Evolutionary conservation across 2,329 filamentous ascomycete genomes (phyloP).

Genomic region (Fusarium nematophilum): DNA sequence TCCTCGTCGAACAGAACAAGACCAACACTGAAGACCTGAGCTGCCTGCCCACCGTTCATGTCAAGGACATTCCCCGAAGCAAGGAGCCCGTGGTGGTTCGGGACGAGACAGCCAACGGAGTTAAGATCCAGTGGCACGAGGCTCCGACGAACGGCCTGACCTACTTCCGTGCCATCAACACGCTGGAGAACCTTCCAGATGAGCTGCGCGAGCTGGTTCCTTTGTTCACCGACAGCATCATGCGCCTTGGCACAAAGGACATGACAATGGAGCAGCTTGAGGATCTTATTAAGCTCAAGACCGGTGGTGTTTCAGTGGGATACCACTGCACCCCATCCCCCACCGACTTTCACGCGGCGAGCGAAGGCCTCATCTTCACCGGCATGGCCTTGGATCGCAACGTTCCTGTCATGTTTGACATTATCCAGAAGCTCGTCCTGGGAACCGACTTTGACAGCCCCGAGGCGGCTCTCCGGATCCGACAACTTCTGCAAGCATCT

Average conservation of each 20-base stretch:
- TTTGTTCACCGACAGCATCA: slow-evolving; percentile 90
- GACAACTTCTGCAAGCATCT: slow-evolving; percentile 86
- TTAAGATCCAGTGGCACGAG: slow-evolving; percentile 88
- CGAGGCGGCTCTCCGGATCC: slow-evolving; percentile 83
- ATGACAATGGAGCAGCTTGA: slow-evolving; percentile 95
- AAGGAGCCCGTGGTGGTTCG: slow-evolving; percentile 71
- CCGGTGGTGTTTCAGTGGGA: slow-evolving; percentile 86
- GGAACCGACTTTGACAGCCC: slow-evolving; percentile 92
- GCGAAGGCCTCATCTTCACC: slow-evolving; percentile 85
- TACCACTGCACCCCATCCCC: slow-evolving; percentile 88
- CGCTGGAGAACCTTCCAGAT: slow-evolving; percentile 81
- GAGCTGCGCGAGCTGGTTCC: slow-evolving; percentile 88
- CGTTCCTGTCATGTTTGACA: slow-evolving; percentile 88
- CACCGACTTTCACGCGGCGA: slow-evolving; percentile 73
- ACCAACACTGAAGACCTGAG: slow-evolving; percentile 86
- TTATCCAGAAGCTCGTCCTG: slow-evolving; percentile 81
- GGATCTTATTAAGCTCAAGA: slow-evolving; percentile 95
- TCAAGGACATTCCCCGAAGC: slow-evolving; percentile 86
- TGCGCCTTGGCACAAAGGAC: slow-evolving; percentile 89
- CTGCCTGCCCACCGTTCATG: slow-evolving; percentile 87
- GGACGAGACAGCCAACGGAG: slow-evolving; percentile 73
- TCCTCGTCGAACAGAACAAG: slow-evolving; percentile 85
- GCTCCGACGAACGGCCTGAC: slow-evolving; percentile 95
- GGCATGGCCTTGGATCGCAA: slow-evolving; percentile 93
- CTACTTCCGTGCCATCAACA: slow-evolving; percentile 92